Evolutionary conservation across 495 filamentous ascomycete genomes (phyloP).

Genomic region (Neurospora sp.): DNA sequence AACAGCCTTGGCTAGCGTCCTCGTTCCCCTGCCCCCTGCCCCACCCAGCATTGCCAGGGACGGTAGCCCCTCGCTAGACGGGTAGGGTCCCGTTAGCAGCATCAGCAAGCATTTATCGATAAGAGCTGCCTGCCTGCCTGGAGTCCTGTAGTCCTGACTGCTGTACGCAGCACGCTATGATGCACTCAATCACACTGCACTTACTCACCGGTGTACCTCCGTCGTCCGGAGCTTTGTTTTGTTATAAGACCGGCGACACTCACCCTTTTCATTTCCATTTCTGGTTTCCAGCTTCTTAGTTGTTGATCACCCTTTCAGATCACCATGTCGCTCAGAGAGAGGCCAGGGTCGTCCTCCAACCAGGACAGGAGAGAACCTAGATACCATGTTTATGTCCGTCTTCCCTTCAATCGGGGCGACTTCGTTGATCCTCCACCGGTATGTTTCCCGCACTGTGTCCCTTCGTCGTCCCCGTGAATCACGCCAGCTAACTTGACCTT

Average conservation of each 20-base stretch:
- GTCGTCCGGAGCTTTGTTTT: not conserved
- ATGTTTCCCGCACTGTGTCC: constrained; percentile 22
- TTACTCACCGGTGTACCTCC: not conserved
- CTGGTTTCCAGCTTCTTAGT: not conserved
- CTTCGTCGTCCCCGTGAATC: not conserved
- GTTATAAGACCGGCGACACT: not conserved
- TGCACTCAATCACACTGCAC: not conserved
- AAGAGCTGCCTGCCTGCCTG: not conserved
- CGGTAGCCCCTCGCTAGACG: not conserved
- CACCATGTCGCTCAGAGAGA: constrained; percentile 11
- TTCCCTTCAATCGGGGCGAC: constrained; percentile 76
- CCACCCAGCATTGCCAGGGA: not conserved
- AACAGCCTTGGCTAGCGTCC: not conserved
- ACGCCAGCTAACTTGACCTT: not conserved
- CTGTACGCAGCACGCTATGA: not conserved
- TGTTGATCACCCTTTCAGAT: not conserved
- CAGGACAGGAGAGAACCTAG: constrained; percentile 26
- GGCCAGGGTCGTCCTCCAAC: constrained; percentile 3
- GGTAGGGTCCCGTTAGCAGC: not conserved
- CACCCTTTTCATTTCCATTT: not conserved
- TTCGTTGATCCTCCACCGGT: constrained; percentile 88
- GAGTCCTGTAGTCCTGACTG: not conserved
- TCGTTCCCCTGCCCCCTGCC: not conserved
- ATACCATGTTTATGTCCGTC: constrained; percentile 72
- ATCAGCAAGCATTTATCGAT: not conserved